A percentile compares a stretch with the other conserved stretches of the same genome.
phyloP scores from a whole-genome alignment of 495 filamentous ascomycete species.

The Aspergillus kassunensis region DNA sequence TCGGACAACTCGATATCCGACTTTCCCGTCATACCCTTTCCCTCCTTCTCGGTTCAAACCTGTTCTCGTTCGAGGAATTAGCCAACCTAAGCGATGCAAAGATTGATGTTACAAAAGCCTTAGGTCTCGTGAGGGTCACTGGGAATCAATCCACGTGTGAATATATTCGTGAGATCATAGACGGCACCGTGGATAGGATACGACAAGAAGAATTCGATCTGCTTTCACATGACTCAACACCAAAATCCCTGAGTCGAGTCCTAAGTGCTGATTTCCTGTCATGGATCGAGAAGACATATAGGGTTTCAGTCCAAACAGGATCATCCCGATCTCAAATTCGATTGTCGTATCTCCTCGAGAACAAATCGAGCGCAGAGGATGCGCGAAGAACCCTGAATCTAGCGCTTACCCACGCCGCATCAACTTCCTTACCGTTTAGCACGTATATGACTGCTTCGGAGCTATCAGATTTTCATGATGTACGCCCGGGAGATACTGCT shows the following conservation, averaged over 20 bases:
- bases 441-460: conserved; percentile 34
- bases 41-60: conserved; percentile 27
- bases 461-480: conserved; percentile 17
- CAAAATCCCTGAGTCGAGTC: conserved; percentile 10
- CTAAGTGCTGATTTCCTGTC: conserved; percentile 28
- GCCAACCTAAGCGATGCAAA: conserved; percentile 37
- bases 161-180: conserved; percentile 38
- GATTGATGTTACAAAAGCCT: conserved; percentile 36
- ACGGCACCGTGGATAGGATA: conserved; percentile 34
- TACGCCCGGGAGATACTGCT: conserved; percentile 18
- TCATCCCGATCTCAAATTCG: conserved; percentile 16
- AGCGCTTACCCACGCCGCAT: conserved; percentile 20
- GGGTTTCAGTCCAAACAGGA: conserved; percentile 24
- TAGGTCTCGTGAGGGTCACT: conserved; percentile 38
- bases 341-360: conserved; percentile 34
- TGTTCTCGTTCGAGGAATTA: conserved; percentile 43
- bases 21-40: conserved; percentile 23
- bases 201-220: conserved; percentile 26
- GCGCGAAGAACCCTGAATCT: conserved; percentile 36
- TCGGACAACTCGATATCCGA: conserved; percentile 41
- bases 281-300: conserved; percentile 31
- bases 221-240: conserved; percentile 3
- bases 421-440: conserved; percentile 27
- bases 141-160: conserved; percentile 35
- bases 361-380: conserved; percentile 29